Base-by-base conservation (phyloP, 805 yeast species). In the Dipodascus albidus region DNA sequence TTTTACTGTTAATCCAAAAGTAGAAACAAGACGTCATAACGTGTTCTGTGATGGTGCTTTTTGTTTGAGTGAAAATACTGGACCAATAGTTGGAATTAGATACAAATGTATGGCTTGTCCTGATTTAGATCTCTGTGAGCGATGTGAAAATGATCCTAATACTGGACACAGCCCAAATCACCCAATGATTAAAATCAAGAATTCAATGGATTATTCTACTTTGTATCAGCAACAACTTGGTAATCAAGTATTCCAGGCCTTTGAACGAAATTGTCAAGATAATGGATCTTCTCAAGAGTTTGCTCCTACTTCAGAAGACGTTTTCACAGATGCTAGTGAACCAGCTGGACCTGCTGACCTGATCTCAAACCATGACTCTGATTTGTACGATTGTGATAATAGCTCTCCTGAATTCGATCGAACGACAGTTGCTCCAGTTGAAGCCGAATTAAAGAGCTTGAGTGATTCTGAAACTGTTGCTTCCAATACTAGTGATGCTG, bases 111-210 rank as follows among this genome's bases (percentile, higher is more conserved):
- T 73, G 50, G 66, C 67, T 11, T 79, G 83, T 60, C 58, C 61
- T 6, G 74, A 79, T 58, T 74, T 66, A 61, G 82, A 79, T 62
- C 64, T 78, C 51, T 79, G 83, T 62, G 68, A 67, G 50, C 23
- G 52, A 2, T 71, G 75, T 55, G 65, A 66, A 52, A 56, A 56
- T 6, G 42, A 50, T 21, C 62, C 65, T 23, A 20, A 17, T 27
- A 53, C 47, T 21, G 33, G 27, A 3, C 63, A 60, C 23, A 53
- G 57, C 31, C 44, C 8, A 22, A 21, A 57, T 20, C 65, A 62
- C 48, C 61, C 61, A 14, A 20, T 62, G 56, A 38, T 62, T 48
- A 60, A 57, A 55, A 6, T 70, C 69, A 3, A 76, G 66, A 15
- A 21, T 11, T 6, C 9, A 6, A 27, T 27, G 6, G 9, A 27